Conservation (phyloP, 768 basidiomycete genomes). For the Boletellus ananiceps region DNA sequence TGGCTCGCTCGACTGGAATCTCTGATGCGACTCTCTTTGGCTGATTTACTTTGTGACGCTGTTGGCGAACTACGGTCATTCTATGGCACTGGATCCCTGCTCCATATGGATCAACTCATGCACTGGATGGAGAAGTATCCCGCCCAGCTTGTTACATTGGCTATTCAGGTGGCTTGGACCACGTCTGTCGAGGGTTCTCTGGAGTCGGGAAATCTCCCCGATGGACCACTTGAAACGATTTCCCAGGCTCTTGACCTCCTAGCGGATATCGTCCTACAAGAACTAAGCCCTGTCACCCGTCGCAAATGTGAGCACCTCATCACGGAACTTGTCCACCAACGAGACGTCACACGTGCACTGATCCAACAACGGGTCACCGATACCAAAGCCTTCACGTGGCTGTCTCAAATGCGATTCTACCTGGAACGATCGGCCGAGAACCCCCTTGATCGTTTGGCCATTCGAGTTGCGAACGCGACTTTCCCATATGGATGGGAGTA, state of each 20-base stretch:
- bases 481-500: conserved; percentile 99
- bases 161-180: conserved; percentile 95
- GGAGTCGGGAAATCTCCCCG: conserved; percentile 50
- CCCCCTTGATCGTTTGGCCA: conserved; percentile 73
- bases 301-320: conserved; percentile 98
- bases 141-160: conserved; percentile 94
- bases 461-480: conserved; percentile 83
- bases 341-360: conserved; percentile 86
- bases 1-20: conserved; percentile 92
- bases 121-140: conserved; percentile 92
- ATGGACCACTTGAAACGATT: conserved; percentile 68
- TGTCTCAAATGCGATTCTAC: conserved; percentile 99
- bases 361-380: conserved; percentile 61
- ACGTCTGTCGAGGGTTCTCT: conserved; percentile 70
- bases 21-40: conserved; percentile 89
- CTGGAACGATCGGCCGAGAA: conserved; percentile 67
- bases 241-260: conserved; percentile 85
- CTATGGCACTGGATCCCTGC: conserved; percentile 59
- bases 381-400: conserved; percentile 79
- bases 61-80: conserved; percentile 77
- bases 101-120: conserved; percentile 70
- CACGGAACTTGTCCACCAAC: conserved; percentile 96
- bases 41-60: conserved; percentile 72
- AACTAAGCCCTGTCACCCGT: conserved; percentile 85
- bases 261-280: conserved; percentile 93